phyloP scores from a whole-genome alignment of 768 basidiomycete species.

The Neoboletus subvelutipes region DNA sequence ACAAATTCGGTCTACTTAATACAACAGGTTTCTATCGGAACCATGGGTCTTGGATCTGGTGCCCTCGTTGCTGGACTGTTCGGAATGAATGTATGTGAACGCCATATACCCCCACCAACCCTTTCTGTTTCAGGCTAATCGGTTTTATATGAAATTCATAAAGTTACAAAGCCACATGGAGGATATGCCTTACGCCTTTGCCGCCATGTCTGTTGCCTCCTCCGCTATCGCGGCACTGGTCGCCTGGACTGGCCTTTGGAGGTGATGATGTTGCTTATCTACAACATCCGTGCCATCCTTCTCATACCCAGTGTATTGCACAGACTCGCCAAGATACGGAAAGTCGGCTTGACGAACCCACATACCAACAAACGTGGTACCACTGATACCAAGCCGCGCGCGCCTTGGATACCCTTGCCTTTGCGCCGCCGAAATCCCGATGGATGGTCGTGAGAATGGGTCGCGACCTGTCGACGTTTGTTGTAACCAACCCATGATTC shows the following conservation, averaged over 20 bases:
- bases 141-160: slow-evolving; percentile 20
- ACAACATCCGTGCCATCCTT: slow-evolving; percentile 8
- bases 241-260: slow-evolving; percentile 66
- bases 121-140: slow-evolving; percentile 27
- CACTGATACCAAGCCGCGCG: slow-evolving; percentile 15
- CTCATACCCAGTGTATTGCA: slow-evolving; percentile 5
- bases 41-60: slow-evolving; percentile 89
- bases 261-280: slow-evolving; percentile 34
- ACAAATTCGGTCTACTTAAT: slow-evolving; percentile 1
- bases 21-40: slow-evolving; percentile 82
- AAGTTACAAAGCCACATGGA: slow-evolving; percentile 80
- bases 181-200: slow-evolving; percentile 70
- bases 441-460: slow-evolving; percentile 38
- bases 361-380: slow-evolving; percentile 13
- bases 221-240: slow-evolving; percentile 58
- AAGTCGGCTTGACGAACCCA: slow-evolving; percentile 40
- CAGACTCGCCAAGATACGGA: slow-evolving; percentile 47
- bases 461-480: slow-evolving; percentile 7
- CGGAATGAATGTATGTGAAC: slow-evolving; percentile 89
- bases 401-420: slow-evolving; percentile 40
- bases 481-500: background rate
- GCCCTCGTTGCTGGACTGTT: slow-evolving; percentile 90
- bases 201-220: slow-evolving; percentile 58
- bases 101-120: slow-evolving; percentile 3
- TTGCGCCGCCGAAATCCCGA: slow-evolving; percentile 40